A percentile compares a stretch with the other conserved stretches of the same genome.
These are phyloP conservation scores for Alternaria sp. DNA, from an alignment of 2,329 filamentous ascomycete species.

Conservation along the genomic window DNA sequence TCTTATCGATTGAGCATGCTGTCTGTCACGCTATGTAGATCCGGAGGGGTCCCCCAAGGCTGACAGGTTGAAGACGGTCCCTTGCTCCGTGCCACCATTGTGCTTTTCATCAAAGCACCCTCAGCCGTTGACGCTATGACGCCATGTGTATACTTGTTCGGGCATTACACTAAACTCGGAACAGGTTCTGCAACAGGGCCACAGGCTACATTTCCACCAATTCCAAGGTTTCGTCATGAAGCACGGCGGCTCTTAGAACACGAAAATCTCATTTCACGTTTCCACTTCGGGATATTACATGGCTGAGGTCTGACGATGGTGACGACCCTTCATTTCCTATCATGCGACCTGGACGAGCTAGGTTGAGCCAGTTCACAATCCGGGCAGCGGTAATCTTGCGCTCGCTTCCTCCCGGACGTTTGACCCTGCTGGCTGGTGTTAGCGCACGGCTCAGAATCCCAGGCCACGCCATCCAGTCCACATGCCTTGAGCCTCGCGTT, in stretches of 20 bases:
- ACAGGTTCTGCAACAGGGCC: conserved; percentile 26
- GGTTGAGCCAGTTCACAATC: conserved; percentile 36
- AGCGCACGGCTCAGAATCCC: conserved; percentile 37
- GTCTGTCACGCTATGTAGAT: conserved; percentile 46
- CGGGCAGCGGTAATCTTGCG: conserved; percentile 47
- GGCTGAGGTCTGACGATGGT: conserved; percentile 43
- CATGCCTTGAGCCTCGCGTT: conserved; percentile 34
- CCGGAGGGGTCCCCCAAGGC: conserved; percentile 43
- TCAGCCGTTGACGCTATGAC: conserved; percentile 36
- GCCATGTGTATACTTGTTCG: conserved; percentile 41
- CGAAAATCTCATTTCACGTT: conserved; percentile 44
- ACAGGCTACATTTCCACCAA: conserved; percentile 30
- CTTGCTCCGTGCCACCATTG: conserved; percentile 38
- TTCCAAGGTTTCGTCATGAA: conserved; percentile 48
- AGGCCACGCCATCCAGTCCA: conserved; percentile 30
- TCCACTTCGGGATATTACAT: conserved; percentile 43
- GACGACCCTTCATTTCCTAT: conserved; percentile 52
- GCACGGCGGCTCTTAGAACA: conserved; percentile 44
- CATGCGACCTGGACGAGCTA: conserved; percentile 36
- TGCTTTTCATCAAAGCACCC: conserved; percentile 30
- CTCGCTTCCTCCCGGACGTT: conserved; percentile 52
- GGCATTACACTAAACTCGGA: conserved; percentile 33
- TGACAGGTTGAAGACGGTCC: conserved; percentile 46
- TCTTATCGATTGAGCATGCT: conserved; percentile 51
- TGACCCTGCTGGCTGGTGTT: conserved; percentile 46